A percentile compares a stretch with the other conserved stretches of the same genome.
phyloP scores from a whole-genome alignment of 306 rosid species.

The Fragaria ananassa region DNA sequence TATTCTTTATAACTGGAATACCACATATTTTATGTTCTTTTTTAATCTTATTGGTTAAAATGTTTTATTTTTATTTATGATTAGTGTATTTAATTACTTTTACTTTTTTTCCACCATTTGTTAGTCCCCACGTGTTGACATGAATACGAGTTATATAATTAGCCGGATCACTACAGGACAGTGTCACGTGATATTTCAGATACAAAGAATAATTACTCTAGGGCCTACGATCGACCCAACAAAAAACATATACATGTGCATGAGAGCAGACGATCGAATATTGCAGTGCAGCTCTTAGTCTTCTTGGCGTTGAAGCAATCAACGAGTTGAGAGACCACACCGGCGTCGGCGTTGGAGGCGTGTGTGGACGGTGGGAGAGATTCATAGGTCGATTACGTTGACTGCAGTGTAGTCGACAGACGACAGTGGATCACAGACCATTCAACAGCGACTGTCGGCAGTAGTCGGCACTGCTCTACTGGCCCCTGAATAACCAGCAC shows the following conservation, averaged over 20 bases:
- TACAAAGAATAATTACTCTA: too few species aligned
- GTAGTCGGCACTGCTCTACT: conserved; percentile 23
- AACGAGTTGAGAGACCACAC: conserved; percentile 3
- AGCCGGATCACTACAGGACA: too few species aligned
- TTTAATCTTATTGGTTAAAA: too few species aligned
- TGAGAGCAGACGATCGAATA: neutral
- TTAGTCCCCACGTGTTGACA: too few species aligned
- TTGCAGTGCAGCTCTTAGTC: neutral
- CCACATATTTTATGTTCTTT: too few species aligned
- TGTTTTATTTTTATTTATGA: too few species aligned
- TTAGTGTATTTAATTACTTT: too few species aligned
- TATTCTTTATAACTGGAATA: too few species aligned
- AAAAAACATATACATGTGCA: conserved; percentile 1
- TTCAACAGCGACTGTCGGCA: conserved; percentile 34
- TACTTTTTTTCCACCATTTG: too few species aligned
- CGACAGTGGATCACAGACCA: neutral
- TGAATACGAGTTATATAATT: too few species aligned
- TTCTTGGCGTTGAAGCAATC: neutral
- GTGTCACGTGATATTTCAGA: too few species aligned
- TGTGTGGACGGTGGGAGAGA: conserved; percentile 27
- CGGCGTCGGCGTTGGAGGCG: conserved; percentile 11
- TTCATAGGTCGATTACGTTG: neutral
- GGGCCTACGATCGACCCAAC: neutral
- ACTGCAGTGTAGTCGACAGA: neutral
- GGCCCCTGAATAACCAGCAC: conserved; percentile 24